These are phyloP conservation scores for Cenchrus fungigraminus DNA, from an alignment of 176 grass and related monocot genomes.

Conservation along the genomic window DNA sequence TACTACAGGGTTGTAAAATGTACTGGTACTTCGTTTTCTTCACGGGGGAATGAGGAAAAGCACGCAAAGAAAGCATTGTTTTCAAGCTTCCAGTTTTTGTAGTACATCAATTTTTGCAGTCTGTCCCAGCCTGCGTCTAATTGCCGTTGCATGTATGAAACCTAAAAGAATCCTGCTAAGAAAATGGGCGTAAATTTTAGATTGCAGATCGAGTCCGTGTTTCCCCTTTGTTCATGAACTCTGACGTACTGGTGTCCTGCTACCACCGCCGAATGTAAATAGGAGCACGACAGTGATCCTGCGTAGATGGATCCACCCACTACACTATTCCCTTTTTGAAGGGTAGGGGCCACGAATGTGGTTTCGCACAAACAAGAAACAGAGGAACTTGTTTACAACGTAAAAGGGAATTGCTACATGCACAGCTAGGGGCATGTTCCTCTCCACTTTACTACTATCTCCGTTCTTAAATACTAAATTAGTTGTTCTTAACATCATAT, in stretches of 20 bases:
- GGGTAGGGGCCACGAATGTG: no score
- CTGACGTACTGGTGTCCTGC: neutral
- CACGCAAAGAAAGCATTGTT: conserved; percentile 1
- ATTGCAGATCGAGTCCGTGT: no score
- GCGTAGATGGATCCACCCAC: neutral
- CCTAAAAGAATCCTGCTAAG: neutral
- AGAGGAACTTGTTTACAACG: no score
- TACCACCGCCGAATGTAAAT: neutral
- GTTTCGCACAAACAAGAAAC: no score
- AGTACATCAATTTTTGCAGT: neutral
- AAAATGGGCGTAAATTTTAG: neutral
- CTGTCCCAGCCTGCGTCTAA: no score
- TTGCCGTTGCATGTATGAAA: neutral
- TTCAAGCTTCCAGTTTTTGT: neutral
- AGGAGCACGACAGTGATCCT: conserved; percentile 1
- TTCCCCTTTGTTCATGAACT: neutral
- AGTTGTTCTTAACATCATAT: no score
- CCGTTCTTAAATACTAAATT: no score
- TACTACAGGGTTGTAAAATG: conserved; percentile 11
- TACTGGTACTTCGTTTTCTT: neutral
- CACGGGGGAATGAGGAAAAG: neutral
- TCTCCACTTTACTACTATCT: no score
- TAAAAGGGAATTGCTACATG: no score
- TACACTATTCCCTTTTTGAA: neutral
- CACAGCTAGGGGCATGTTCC: no score